Base-by-base conservation (phyloP, 805 yeast species). In the Barnettozyma siamensis region DNA sequence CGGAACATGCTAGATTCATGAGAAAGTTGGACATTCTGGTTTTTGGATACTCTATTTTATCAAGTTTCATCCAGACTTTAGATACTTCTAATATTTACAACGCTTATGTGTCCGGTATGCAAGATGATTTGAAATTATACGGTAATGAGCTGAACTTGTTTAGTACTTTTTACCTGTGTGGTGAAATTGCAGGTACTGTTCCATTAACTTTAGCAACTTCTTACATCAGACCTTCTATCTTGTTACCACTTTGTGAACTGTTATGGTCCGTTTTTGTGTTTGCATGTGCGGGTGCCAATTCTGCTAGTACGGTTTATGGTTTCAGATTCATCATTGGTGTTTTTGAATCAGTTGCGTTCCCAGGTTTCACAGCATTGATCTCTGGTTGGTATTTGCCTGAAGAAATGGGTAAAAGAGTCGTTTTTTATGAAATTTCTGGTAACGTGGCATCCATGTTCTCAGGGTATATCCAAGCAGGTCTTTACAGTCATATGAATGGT, bases 21-120 rank as follows among this genome's bases (percentile, higher is more conserved):
- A 42, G 65, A 42, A 78, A 78, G 51, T 52, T 78, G 16, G 85
- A 79, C 49, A 47, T 75, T 18, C 55, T 76, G 32, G 58, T 80
- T 34, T 66, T 78, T 8, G 65, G 70, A 36, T 76, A 76, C 47
- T 67, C 82, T 0, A 71, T 77, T 56, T 57, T 78, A 44, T 78
- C 77, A 3, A 78, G 78, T 58, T 82, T 83, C 80, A 75, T 79
- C 42, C 80, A 79, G 52, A 74, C 73, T 48, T 59, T 81, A 41
- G 87, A 81, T 50, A 74, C 71, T 42, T 65, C 75, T 24, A 81
- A 81, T 57, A 57, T 81, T 42, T 70, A 67, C 47, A 77, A 80
- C 50, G 87, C 87, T 3, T 81, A 79, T 51, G 79, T 76, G 29
- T 71, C 79, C 17, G 82, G 84, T n/a, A 68, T 82, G 75, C 57